Evolutionary conservation across 2,329 filamentous ascomycete genomes (phyloP).

Genomic region (Lecanicillium sp.): DNA sequence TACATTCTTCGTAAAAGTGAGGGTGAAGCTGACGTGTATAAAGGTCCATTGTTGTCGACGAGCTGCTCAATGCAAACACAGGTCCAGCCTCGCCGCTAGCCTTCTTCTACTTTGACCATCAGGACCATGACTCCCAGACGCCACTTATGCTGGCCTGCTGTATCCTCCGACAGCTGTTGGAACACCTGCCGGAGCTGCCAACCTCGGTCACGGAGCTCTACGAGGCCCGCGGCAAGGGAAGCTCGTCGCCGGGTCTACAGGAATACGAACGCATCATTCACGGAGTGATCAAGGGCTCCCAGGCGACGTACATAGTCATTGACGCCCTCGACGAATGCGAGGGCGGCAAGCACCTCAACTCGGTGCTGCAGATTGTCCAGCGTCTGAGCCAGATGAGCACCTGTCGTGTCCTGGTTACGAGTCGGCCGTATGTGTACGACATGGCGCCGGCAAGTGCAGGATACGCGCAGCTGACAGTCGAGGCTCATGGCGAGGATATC

Average conservation of each 20-base stretch:
- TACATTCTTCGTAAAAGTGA: background rate
- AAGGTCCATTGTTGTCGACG: conserved; percentile 1
- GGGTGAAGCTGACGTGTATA: background rate
- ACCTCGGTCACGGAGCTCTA: conserved; percentile 16
- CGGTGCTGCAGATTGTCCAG: conserved; percentile 1
- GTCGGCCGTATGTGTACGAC: background rate
- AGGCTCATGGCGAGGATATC: conserved; percentile 12
- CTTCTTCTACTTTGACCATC: conserved; percentile 22
- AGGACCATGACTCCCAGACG: conserved; percentile 16
- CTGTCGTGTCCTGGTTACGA: background rate
- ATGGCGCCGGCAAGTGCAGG: too few relatives aligned
- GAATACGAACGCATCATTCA: conserved; percentile 3
- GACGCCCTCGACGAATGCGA: conserved; percentile 2
- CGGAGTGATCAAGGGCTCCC: background rate
- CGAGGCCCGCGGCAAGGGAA: conserved; percentile 12
- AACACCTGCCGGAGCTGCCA: conserved; percentile 11
- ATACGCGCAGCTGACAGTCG: background rate
- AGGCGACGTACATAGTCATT: background rate
- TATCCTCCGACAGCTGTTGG: conserved; percentile 18
- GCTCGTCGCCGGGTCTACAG: conserved; percentile 12
- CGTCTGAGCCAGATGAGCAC: background rate
- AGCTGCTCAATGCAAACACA: background rate
- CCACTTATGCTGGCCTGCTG: conserved; percentile 13
- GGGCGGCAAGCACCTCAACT: background rate
- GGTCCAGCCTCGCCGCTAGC: conserved; percentile 9